phyloP scores from a whole-genome alignment of 768 basidiomycete species.

The Mrakia gelida region DNA sequence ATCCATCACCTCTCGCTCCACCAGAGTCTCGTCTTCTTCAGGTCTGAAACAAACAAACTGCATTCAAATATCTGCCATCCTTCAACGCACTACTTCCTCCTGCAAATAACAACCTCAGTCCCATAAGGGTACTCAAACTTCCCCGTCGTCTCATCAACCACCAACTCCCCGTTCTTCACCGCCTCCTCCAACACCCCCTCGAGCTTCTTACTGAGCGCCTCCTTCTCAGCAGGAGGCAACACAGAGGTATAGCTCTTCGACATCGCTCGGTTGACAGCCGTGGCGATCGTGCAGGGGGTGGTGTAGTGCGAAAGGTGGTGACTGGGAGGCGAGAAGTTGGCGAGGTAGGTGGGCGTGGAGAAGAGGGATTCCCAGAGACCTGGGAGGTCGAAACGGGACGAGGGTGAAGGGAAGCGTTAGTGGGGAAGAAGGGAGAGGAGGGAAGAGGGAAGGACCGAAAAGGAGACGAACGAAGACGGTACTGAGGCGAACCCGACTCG shows the following conservation, averaged over 20 bases:
- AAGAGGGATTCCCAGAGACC: conserved; percentile 15
- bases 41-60: no score
- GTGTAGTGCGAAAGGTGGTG: no score
- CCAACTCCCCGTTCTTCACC: background rate
- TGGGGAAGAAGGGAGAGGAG: no score
- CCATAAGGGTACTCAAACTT: conserved; percentile 17
- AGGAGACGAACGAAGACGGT: conserved; percentile 9
- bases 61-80: no score
- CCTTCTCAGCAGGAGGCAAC: conserved; percentile 3
- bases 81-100: conserved; percentile 13
- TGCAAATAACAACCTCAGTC: conserved; percentile 16
- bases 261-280: conserved; percentile 9
- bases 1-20: no score
- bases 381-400: background rate
- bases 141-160: background rate
- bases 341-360: conserved; percentile 3
- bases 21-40: no score
- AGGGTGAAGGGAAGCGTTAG: background rate
- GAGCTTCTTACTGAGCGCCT: background rate
- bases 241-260: conserved; percentile 21
- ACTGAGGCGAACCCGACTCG: conserved; percentile 16
- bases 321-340: no score
- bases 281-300: background rate
- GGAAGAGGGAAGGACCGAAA: background rate
- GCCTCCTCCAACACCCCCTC: background rate